Evolutionary conservation across 768 basidiomycete species (phyloP).

Genomic region (Kwoniella heveanensis): DNA sequence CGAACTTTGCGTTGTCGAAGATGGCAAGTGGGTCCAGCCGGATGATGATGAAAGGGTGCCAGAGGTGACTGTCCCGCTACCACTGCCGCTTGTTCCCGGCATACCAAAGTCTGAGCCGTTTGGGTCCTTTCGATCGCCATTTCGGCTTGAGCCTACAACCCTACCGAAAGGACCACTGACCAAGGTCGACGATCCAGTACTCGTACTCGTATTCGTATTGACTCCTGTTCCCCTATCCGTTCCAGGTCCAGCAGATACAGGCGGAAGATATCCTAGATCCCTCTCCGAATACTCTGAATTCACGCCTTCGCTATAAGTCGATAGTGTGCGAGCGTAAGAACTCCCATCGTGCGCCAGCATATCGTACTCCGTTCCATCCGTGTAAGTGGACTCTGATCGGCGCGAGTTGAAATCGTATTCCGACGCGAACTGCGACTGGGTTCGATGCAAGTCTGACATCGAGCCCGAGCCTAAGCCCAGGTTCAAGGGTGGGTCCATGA

Average conservation of each 20-base stretch:
- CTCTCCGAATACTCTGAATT: conserved; percentile 24
- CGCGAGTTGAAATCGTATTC: conserved; percentile 1
- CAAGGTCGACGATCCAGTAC: background rate
- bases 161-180: background rate
- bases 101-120: background rate
- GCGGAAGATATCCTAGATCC: conserved; percentile 6
- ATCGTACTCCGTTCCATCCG: conserved; percentile 30
- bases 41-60: background rate
- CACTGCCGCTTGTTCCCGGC: background rate
- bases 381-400: conserved; percentile 19
- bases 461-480: background rate
- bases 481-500: background rate
- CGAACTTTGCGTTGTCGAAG: background rate
- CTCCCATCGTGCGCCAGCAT: conserved; percentile 28
- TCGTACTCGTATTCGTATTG: background rate
- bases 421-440: background rate
- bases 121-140: background rate
- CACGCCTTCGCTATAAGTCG: conserved; percentile 25
- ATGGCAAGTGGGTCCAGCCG: background rate
- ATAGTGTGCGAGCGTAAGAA: conserved; percentile 21
- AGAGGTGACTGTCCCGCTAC: background rate
- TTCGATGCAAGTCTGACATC: background rate
- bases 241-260: background rate
- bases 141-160: background rate
- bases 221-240: background rate